Base-by-base conservation (phyloP, 139 green algal genomes). In the Gonium pectorale region DNA sequence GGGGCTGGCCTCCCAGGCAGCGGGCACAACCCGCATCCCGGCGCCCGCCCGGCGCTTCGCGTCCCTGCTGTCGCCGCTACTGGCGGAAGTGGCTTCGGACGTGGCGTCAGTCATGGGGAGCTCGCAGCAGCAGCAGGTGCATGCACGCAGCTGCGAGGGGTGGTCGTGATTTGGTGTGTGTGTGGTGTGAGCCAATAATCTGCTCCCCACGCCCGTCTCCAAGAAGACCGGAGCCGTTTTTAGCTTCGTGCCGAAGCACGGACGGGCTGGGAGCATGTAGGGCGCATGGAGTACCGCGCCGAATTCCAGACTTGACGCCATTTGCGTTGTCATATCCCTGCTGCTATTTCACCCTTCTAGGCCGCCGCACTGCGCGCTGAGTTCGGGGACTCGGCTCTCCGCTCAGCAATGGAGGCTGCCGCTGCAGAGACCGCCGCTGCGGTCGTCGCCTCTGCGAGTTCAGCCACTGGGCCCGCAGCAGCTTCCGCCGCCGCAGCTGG, bases 11-110 rank as follows among this genome's bases (percentile, higher is more conserved):
- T 3, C 5, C 5, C 5, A 22, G 21, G 2, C 51, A 19, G 51
- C 51, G 21, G 7, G 21, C 51, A 59, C 51, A 19, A 59, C 51
- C 51, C 2, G n/a, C 29, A 11, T 24, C n/a, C 54, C 54, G 54
- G 15, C 26, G 15, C 54, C n/a, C 9, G 31, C 35, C 33, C 17
- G 35, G 19, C 72, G 54, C 35, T 46, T 84, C 31, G 44, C 78
- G 40, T 27, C 22, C 0, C 6, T 75, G 24, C 29, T 69, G n/a
- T 54, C 31, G 2, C 86, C 81, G 11, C 68, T 90, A 43, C 41
- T 90, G 46, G 27, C 49, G 4, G 86, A 90, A 49, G 75, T 92
- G 41, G 86, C 79, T 1, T 3, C 13, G 5, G 89, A 90, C 11
- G 43, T 92, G 37, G 80, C 81, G 0, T 83, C 29, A 0, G 40